Evolutionary conservation across 768 basidiomycete genomes (phyloP), one percentile per base, ranked within the genome.

Genomic region (Mycena chlorophos): DNA sequence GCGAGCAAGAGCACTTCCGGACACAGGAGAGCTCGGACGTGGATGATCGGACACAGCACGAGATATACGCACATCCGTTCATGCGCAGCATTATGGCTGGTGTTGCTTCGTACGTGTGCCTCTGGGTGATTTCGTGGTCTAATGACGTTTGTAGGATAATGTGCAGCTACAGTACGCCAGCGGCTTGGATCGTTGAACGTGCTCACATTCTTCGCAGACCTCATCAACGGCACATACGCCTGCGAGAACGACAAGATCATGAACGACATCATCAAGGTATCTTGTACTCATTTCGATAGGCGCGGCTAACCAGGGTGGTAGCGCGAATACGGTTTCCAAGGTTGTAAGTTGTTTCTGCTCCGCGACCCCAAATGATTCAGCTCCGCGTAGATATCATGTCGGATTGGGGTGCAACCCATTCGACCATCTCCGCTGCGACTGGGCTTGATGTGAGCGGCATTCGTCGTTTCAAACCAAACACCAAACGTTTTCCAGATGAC

Each of bases 31-130:
- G 78, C 49, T 89, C 87, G 0, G 82, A 90, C 58, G 81, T 94
- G 2, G 88, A 91, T 63, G 91, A 94, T 66, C 73, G 88, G 34
- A 92, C 90, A 0, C 73, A 89, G 62, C 88, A 89, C 64, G 87
- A 91, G 66, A 76, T 90, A 14, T 89, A 89, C 63, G 74, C 82
- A 0, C 84, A 85, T 57, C 86, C 87, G 0, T 89, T 88, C 77
- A 62, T 87, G 68, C 78, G 77, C 54, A 83, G 85, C 61, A 79
- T 90, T 27, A 84, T 86, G 79, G 89, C 89, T 3, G 89, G 89
- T 25, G 85, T 87, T 10, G 75, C 84, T 12, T 61, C 59, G 59
- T 60, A 6, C 8, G 58, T 56, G 12, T 1, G 17, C 31, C 37
- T 31, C n/a, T 23, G 27, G 27, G 13, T 30, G 23, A 13, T 19